These are phyloP conservation scores for Sonneratia alba DNA, from an alignment of 345 rosid genomes.

Conservation along the genomic window DNA sequence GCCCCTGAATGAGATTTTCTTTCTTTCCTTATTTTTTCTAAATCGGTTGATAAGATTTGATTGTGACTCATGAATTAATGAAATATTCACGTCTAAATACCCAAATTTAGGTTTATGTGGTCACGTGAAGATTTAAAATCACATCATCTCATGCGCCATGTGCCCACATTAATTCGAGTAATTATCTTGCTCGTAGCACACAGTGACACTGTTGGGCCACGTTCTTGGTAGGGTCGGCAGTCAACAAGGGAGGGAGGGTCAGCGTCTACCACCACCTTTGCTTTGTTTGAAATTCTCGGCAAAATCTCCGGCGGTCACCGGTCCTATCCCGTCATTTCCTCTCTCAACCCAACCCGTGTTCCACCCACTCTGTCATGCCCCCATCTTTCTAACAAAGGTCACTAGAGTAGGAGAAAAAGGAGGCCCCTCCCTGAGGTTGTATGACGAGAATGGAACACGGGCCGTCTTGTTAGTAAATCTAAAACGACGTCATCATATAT, in stretches of 20 bases:
- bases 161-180: not conserved
- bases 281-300: conserved; percentile 4
- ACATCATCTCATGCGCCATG: not conserved
- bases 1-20: not conserved
- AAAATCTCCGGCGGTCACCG: conserved; percentile 1
- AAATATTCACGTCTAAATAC: no score
- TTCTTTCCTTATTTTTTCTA: no score
- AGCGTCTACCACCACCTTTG: not conserved
- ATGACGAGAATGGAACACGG: no score
- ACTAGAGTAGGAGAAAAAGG: no score
- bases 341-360: not conserved
- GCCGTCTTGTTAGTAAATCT: no score
- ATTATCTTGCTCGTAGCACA: not conserved
- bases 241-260: not conserved
- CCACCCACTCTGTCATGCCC: not conserved
- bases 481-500: no score
- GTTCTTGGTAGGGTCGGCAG: not conserved
- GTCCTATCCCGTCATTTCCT: not conserved
- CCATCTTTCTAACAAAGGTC: no score
- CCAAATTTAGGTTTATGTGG: no score
- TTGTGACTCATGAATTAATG: no score
- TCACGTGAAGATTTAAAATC: no score
- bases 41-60: no score
- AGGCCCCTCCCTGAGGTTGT: no score
- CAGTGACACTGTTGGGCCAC: conserved; percentile 5